Base-by-base conservation (phyloP, 164 flowering plant species). In the Piper betle region DNA sequence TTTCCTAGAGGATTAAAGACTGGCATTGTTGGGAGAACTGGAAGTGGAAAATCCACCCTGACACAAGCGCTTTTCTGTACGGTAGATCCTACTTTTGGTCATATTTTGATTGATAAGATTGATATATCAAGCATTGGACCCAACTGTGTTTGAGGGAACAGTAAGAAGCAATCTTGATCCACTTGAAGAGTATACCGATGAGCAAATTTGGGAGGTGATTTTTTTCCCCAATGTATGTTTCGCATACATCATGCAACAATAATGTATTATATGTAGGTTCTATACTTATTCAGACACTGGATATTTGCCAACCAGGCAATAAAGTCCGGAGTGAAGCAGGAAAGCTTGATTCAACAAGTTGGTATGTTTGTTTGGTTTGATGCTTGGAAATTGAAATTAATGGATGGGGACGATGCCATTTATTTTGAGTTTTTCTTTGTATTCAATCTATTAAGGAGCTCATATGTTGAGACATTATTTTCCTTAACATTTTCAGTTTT, bases 1-100 rank as follows among this genome's bases (percentile, higher is more conserved):
- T 73, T 78, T 39, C 60, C 67, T 13, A 77, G 75, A 33, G 79
- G 81, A 41, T 55, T 39, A 65, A 78, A 73, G 64, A 69, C 72
- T 18, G 81, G 81, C 19, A 65, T 78, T 42, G 79, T 78, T 46
- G 81, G 81, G 73, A n/a, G n/a, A n/a, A n/a, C 81, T 39, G 79
- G 81, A 41, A 71, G 81, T 65, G 81, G 81, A 62, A 78, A 78
- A 73, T 73, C 81, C 55, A 78, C 78, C 37, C 77, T 78, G n/a
- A 73, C 75, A 43, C 79, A 73, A 66, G 53, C 77, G 33, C 63
- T 78, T 38, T 78, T 78, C 60, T 74, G 81, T 33, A 64, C 73
- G 37, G 77, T 78, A 2, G 81, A 78, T 41, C 79, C 81, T 19
- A 48, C 71, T n/a, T 68, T 56, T 38, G 81, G 81, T 58, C 63